phyloP scores from a whole-genome alignment of 306 rosid species.

The Medicago lupulina region DNA sequence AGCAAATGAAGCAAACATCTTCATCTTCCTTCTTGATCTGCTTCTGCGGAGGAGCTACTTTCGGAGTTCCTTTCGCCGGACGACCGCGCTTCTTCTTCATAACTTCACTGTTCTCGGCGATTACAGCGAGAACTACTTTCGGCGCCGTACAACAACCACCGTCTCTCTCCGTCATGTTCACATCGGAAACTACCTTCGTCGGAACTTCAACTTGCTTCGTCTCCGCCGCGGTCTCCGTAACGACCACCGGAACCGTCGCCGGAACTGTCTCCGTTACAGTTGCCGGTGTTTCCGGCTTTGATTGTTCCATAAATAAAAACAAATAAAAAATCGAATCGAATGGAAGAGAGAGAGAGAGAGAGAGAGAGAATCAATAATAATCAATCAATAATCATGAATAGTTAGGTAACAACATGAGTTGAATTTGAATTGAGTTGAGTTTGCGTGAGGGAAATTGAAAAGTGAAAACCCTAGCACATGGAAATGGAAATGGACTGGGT shows the following conservation, averaged over 20 bases:
- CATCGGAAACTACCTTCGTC: constrained; percentile 2
- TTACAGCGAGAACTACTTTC: constrained; percentile 30
- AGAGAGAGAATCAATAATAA: neutral
- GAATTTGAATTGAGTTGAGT: neutral
- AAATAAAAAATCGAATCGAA: constrained; percentile 31
- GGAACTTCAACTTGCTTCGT: constrained; percentile 50
- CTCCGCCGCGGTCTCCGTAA: constrained; percentile 6
- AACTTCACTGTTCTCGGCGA: constrained; percentile 36
- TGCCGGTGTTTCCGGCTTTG: neutral
- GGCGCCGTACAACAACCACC: constrained; percentile 18
- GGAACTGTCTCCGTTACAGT: neutral
- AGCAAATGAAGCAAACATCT: constrained; percentile 95
- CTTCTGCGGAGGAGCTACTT: constrained; percentile 50
- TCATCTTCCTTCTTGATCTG: constrained; percentile 67
- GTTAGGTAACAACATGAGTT: constrained; percentile 42
- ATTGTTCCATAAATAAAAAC: constrained; percentile 37
- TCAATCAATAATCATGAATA: neutral
- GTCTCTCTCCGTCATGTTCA: constrained; percentile 33
- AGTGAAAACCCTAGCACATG: constrained; percentile 63
- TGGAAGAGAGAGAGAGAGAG: constrained; percentile 3
- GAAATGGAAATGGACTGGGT: constrained; percentile 46
- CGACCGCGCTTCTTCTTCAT: constrained; percentile 79
- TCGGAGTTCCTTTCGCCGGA: constrained; percentile 63
- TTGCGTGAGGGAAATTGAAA: constrained; percentile 8
- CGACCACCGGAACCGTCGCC: neutral